phyloP scores from a whole-genome alignment of 768 basidiomycete genomes.

The Leccinum variicolor region DNA sequence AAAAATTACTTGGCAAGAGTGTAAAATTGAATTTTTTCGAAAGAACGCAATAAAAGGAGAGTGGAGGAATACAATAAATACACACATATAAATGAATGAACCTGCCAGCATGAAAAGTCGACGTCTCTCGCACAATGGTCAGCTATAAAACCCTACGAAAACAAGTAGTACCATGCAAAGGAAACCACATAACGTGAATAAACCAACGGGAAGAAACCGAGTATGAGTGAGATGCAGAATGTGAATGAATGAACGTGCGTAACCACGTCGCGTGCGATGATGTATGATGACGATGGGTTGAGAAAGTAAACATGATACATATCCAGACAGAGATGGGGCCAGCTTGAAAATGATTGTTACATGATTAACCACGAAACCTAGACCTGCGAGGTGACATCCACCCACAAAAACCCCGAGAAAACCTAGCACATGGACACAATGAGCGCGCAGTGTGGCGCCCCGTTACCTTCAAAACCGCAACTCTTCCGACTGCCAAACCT shows the following conservation, averaged over 20 bases:
- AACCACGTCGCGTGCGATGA: constrained; percentile 11
- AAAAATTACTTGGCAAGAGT: background rate
- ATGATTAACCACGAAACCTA: constrained; percentile 15
- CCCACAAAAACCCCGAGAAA: constrained; percentile 2
- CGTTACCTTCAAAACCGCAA: constrained; percentile 19
- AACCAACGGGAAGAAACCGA: background rate
- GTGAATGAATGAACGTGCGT: constrained; percentile 12
- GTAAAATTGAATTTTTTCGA: background rate
- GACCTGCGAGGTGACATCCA: constrained; percentile 15
- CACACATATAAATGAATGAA: background rate
- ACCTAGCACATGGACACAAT: background rate
- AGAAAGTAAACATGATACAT: constrained; percentile 3
- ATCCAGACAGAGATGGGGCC: constrained; percentile 2
- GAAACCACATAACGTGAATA: background rate
- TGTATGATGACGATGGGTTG: constrained; percentile 13
- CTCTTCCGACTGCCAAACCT: constrained; percentile 31
- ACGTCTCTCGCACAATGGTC: background rate
- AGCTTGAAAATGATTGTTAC: constrained; percentile 8
- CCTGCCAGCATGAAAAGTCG: background rate
- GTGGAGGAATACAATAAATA: constrained; percentile 3
- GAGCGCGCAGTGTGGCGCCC: background rate
- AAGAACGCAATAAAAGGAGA: background rate
- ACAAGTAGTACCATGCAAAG: background rate
- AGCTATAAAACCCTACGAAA: background rate
- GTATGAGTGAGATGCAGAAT: constrained; percentile 11